Evolutionary conservation across 2,329 filamentous ascomycete species (phyloP).

Genomic region (Hawksworthiomyces lignivorus): DNA sequence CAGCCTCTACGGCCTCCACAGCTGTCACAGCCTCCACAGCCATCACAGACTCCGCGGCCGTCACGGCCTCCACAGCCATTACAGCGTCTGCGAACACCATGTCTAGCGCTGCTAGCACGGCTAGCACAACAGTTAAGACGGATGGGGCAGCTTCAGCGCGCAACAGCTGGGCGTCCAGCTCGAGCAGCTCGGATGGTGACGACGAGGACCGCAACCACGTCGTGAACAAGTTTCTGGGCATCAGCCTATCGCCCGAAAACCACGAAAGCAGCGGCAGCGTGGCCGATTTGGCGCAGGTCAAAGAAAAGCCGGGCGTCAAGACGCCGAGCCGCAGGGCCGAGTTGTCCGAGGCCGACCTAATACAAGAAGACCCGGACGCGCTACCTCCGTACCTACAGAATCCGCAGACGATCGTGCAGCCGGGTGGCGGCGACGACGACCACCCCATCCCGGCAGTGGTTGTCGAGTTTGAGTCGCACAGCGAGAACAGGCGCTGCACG

Average conservation of each 20-base stretch:
- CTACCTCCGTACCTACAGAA: conserved; percentile 15
- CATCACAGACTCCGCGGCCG: not conserved
- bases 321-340: conserved; percentile 60
- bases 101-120: conserved; percentile 3
- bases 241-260: conserved; percentile 58
- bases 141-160: not conserved
- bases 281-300: conserved; percentile 68
- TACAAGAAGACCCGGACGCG: not conserved
- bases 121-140: no score
- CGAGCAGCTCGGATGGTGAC: conserved; percentile 1
- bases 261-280: conserved; percentile 70
- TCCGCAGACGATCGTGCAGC: not conserved
- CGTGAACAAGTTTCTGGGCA: conserved; percentile 57
- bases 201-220: conserved; percentile 23
- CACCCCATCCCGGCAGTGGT: conserved; percentile 3
- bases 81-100: conserved; percentile 7
- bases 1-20: conserved; percentile 8
- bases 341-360: conserved; percentile 8
- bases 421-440: conserved; percentile 1
- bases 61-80: not conserved
- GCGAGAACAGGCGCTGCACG: not conserved
- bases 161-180: conserved; percentile 22
- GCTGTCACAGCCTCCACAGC: conserved; percentile 4
- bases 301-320: conserved; percentile 73
- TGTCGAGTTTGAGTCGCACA: conserved; percentile 1